Conservation (phyloP, 2,329 filamentous ascomycete genomes). For the Stagonosporopsis chrysanthemi region DNA sequence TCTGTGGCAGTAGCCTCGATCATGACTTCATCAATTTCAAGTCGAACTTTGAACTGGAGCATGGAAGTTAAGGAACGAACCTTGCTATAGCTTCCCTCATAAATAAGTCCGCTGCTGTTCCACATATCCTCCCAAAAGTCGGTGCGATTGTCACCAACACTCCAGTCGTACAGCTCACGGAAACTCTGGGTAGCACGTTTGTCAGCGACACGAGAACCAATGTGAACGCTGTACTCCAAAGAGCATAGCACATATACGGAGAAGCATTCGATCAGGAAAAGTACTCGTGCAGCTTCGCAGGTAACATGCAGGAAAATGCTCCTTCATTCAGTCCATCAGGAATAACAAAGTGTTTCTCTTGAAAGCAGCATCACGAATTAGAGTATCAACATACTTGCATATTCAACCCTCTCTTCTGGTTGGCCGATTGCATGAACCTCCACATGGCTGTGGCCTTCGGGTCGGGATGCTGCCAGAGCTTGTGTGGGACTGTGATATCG, state of each 20-base stretch:
- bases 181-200: conserved; percentile 62
- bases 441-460: conserved; percentile 55
- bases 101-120: conserved; percentile 37
- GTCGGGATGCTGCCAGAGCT: conserved; percentile 57
- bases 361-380: not conserved
- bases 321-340: too few species aligned
- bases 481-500: conserved; percentile 45
- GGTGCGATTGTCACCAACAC: conserved; percentile 62
- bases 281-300: too few species aligned
- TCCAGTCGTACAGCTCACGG: conserved; percentile 74
- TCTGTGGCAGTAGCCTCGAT: too few species aligned
- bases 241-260: not conserved
- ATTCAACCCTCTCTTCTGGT: conserved; percentile 62
- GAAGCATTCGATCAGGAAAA: not conserved
- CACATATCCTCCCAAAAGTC: conserved; percentile 53
- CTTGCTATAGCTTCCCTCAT: conserved; percentile 40
- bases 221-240: too few species aligned
- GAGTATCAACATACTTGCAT: conserved; percentile 60
- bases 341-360: not conserved
- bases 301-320: too few species aligned
- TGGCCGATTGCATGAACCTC: conserved; percentile 64
- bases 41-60: not conserved
- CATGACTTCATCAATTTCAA: not conserved
- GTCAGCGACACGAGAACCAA: not conserved
- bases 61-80: conserved; percentile 13